These are phyloP conservation scores for Botrytis fabae DNA, from an alignment of 2,329 filamentous ascomycete species.

Conservation along the genomic window DNA sequence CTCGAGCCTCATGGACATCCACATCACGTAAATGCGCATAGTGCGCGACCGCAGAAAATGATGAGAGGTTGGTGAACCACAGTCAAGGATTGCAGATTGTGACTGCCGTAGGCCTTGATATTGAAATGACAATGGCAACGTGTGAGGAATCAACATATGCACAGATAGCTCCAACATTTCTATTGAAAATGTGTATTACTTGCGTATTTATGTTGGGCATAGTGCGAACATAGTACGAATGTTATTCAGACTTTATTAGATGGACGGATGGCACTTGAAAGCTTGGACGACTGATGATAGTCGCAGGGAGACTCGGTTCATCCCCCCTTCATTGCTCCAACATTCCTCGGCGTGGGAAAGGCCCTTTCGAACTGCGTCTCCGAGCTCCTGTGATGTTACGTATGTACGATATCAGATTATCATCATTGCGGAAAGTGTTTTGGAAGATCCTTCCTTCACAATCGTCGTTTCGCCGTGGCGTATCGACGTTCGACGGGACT, in stretches of 20 bases:
- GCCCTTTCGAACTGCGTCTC: neutral
- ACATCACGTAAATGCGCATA: conserved; percentile 3
- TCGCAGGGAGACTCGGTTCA: neutral
- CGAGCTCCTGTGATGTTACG: neutral
- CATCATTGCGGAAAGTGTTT: neutral
- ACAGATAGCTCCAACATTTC: neutral
- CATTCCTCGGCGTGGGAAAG: neutral
- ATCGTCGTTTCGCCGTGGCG: neutral
- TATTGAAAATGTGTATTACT: neutral
- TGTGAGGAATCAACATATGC: neutral
- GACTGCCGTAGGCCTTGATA: neutral
- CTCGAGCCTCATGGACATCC: neutral
- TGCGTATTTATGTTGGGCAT: neutral
- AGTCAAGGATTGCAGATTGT: neutral
- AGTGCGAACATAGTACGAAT: neutral
- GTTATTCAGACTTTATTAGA: neutral
- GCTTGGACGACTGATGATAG: neutral
- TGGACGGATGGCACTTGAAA: neutral
- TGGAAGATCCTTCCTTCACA: conserved; percentile 2
- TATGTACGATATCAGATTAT: neutral
- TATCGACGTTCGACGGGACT: neutral
- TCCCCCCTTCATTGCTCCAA: neutral
- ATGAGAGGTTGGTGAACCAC: neutral
- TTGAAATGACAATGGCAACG: neutral
- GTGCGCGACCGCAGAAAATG: conserved; percentile 13